Conservation (phyloP, 225 moss, liverwort and hornwort species). For the Pseudisothecium myosuroides region DNA sequence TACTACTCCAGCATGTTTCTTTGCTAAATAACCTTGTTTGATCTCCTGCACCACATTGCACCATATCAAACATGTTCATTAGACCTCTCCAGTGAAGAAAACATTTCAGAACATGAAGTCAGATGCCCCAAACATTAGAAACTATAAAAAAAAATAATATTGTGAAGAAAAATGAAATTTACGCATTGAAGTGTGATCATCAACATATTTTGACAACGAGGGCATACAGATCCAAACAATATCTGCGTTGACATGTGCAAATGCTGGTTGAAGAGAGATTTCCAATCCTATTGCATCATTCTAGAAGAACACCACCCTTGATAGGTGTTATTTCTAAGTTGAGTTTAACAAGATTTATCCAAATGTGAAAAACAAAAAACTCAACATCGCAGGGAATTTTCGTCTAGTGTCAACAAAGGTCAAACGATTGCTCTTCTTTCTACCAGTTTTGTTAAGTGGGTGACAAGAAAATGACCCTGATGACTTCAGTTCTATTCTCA, state of each 20-base stretch:
- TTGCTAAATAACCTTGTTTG: conserved; percentile 58
- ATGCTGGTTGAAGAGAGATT: neutral
- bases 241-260: neutral
- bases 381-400: neutral
- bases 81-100: neutral
- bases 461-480: neutral
- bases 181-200: neutral
- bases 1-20: conserved; percentile 28
- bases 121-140: neutral
- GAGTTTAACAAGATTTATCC: neutral
- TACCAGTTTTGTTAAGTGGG: neutral
- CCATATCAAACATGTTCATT: neutral
- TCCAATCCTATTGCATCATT: neutral
- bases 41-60: conserved; percentile 44
- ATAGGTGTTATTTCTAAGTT: neutral
- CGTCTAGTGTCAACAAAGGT: neutral
- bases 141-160: neutral
- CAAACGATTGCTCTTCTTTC: neutral
- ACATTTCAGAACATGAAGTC: neutral
- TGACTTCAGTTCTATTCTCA: neutral
- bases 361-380: neutral
- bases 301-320: neutral
- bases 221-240: neutral
- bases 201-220: neutral
- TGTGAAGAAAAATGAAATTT: neutral